Evolutionary conservation across 208 protist species (phyloP), one percentile per base, ranked within the genome.

Genomic region (Trypanosomatidae sp.): DNA sequence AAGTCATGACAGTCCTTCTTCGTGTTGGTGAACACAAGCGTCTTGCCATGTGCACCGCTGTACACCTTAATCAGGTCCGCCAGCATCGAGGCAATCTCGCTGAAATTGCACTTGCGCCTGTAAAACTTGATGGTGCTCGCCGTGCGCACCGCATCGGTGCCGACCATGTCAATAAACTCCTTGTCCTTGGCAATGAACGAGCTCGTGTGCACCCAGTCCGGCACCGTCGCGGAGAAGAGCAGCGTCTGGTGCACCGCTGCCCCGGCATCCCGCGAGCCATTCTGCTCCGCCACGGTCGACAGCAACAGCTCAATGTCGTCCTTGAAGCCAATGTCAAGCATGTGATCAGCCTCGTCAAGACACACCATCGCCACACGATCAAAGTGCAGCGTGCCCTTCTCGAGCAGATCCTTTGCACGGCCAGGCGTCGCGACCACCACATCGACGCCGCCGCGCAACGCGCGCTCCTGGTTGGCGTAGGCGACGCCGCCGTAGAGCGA

Each of bases 381-480:
- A 55, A 99, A 86, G 62, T 89, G 89, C 7, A 77, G 49, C 19
- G 71, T 90, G 3, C 92, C 97, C 68, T 98, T 89, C 53, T 98
- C 91, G 45, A 99, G 86, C 48, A 99, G 96, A 46, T 99, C 97
- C 66, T 98, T 86, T n/a, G 98, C 81, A 33, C 97, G 71, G 10
- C 98, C 98, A 3, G 98, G 97, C 7, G 98, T 99, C 33, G 88
- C 94, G 25, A 99, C 92, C 6, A 99, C 61, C 39, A 99, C 90
- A 65, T 99, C 98, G 55, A 98, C 96, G 6, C 98, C 98, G 37
- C 88, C 95, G 24, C 75, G 68, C 2, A 98, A 66, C 22, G 73
- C 63, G 20, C 86, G 78, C 50, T 93, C 71, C 69, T 99, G 96
- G 26, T 67, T 68, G 15, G 76, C 78, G 61, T 94, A 92, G 37